phyloP scores from a whole-genome alignment of 1,284 basidiomycete genomes.

The Leccinum subrobustum region DNA sequence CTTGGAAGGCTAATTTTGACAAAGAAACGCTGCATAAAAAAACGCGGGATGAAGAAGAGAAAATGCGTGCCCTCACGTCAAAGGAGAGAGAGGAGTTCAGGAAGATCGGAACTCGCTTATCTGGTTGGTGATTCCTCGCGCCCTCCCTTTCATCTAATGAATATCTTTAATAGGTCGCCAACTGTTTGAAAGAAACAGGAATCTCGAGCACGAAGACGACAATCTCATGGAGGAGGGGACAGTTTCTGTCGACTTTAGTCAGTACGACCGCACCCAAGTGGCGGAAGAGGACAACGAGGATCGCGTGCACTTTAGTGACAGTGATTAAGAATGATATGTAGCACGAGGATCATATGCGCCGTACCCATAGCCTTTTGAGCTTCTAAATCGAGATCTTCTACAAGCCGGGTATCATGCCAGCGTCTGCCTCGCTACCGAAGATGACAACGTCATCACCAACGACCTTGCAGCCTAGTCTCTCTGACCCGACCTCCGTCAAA shows the following conservation, averaged over 20 bases:
- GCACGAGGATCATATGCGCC: constrained; percentile 12
- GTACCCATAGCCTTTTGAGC: constrained; percentile 15
- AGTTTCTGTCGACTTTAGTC: constrained; percentile 82
- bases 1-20: constrained; percentile 82
- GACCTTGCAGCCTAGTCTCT: constrained; percentile 44
- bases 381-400: constrained; percentile 26
- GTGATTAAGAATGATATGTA: constrained; percentile 50
- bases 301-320: constrained; percentile 75
- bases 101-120: constrained; percentile 59
- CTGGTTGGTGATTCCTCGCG: constrained; percentile 50
- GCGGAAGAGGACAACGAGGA: constrained; percentile 63
- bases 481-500: constrained; percentile 46
- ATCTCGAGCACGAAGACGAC: constrained; percentile 69
- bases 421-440: constrained; percentile 37
- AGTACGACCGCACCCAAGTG: constrained; percentile 72
- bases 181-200: constrained; percentile 80
- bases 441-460: constrained; percentile 39
- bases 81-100: constrained; percentile 92
- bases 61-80: constrained; percentile 67
- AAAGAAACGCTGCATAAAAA: constrained; percentile 61
- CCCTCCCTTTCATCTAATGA: constrained; percentile 12
- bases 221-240: constrained; percentile 78
- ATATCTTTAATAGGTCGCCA: constrained; percentile 66
- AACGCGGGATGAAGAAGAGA: constrained; percentile 79
- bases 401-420: constrained; percentile 43